A percentile compares a stretch with the other conserved stretches of the same genome.
Evolutionary conservation across 192 early-diverging fungal species (phyloP).

Genomic region (Coemansia guatemalensis): DNA sequence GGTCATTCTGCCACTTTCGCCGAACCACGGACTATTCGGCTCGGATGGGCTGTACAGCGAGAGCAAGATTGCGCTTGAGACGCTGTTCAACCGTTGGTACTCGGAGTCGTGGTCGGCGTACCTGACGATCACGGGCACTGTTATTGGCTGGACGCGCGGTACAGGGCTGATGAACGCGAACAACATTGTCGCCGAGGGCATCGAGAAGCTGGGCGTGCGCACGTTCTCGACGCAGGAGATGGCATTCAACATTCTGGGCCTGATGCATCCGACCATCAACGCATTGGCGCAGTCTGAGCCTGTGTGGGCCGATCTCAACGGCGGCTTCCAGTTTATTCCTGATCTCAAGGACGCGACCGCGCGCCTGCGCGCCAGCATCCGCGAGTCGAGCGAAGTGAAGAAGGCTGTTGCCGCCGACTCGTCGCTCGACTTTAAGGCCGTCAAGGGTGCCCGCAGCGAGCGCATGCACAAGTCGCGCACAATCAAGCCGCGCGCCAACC

Average conservation of each 20-base stretch:
- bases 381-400: conserved; percentile 84
- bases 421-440: conserved; percentile 74
- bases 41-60: conserved; percentile 92
- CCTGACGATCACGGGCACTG: conserved; percentile 86
- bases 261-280: conserved; percentile 83
- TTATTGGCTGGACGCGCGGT: conserved; percentile 97
- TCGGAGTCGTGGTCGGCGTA: conserved; percentile 90
- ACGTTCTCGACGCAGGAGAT: conserved; percentile 95
- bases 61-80: conserved; percentile 93
- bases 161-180: conserved; percentile 94
- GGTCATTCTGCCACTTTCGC: conserved; percentile 88
- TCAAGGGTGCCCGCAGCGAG: conserved; percentile 71
- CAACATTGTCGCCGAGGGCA: conserved; percentile 89
- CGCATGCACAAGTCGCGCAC: conserved; percentile 60
- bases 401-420: conserved; percentile 79
- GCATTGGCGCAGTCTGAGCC: conserved; percentile 76
- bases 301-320: conserved; percentile 93
- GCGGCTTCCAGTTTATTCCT: conserved; percentile 86
- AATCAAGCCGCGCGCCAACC: conserved; percentile 75
- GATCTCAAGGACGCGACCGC: conserved; percentile 79
- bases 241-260: conserved; percentile 93
- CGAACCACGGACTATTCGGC: conserved; percentile 96
- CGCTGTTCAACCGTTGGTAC: conserved; percentile 90
- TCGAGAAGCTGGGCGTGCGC: conserved; percentile 88
- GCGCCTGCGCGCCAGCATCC: conserved; percentile 72